Percentiles rank a stretch among this genome's conserved stretches.
phyloP scores from a whole-genome alignment of 108 stramenopile genomes.

The Fistulifera solaris region DNA sequence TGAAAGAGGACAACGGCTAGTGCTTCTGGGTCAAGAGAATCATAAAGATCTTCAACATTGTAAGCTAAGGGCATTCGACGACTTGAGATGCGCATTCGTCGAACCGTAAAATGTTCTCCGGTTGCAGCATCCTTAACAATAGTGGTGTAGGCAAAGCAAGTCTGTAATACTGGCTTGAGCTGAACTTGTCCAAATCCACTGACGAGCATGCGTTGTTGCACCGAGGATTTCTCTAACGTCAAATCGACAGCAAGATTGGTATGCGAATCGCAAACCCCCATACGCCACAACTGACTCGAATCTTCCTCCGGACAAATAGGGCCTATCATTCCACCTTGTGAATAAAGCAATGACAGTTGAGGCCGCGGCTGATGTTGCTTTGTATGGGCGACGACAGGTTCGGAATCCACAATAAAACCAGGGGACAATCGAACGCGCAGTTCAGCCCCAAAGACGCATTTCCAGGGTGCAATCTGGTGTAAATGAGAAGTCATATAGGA shows the following conservation, averaged over 20 bases:
- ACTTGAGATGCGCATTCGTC: conserved; percentile 32
- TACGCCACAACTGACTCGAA: conserved; percentile 19
- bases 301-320: conserved; percentile 15
- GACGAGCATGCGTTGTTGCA: conserved; percentile 5
- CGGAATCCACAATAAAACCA: conserved; percentile 29
- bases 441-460: conserved; percentile 23
- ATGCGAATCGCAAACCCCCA: conserved; percentile 36
- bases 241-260: conserved; percentile 33
- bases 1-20: conserved; percentile 36
- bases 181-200: conserved; percentile 22
- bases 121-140: conserved; percentile 13
- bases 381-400: conserved; percentile 9
- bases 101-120: conserved; percentile 17
- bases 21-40: conserved; percentile 40
- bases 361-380: background rate
- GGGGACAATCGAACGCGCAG: conserved; percentile 30
- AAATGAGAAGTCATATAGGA: background rate
- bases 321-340: conserved; percentile 27
- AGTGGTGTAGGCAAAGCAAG: conserved; percentile 38
- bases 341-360: conserved; percentile 21
- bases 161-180: conserved; percentile 33
- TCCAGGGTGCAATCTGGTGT: background rate
- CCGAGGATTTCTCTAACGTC: conserved; percentile 7
- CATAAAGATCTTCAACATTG: conserved; percentile 29
- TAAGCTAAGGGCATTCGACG: conserved; percentile 18